Base-by-base conservation (phyloP, 2,329 filamentous ascomycete species). In the Elsinoe fawcettii region DNA sequence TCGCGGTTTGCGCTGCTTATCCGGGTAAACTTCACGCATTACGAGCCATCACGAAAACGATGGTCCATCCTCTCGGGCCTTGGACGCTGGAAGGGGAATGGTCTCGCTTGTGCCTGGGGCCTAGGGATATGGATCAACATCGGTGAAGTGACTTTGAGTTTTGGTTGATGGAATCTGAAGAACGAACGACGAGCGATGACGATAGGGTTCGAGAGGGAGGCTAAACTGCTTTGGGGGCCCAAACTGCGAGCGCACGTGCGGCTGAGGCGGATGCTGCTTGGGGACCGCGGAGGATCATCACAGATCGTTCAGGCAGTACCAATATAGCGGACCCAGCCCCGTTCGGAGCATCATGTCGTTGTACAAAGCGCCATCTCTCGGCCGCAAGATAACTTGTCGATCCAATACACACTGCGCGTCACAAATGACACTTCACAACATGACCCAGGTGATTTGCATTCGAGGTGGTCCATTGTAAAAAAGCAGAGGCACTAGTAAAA, bases 121-220 rank as follows among this genome's bases (percentile, higher is more conserved):
- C n/a, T n/a, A 5, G 5, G 27, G 5, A 5, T 30, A 9, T 30
- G 5, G 27, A 30, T 30, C 27, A 30, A 9, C 27, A 30, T 30
- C n/a, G 27, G 27, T 30, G 27, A 30, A 30, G 27, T 30, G 27
- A 5, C 5, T 30, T 30, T 5, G 27, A 30, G 27, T 30, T 30
- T n/a, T 30, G 27, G 9, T 30, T 30, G 9, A 9, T 30, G 27
- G 27, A 51, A 51, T 51, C 46, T 32, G 25, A 18, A 22, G 46
- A 39, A 37, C 30, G 20, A 14, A 39, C 49, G 49, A 53, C 34
- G 30, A 34, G 49, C 30, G 14, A 53, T 53, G 34, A 53, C 49
- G 34, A 53, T 39, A 39, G 25, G 25, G 32, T 36, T 30, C 18
- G 12, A n/a, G 32, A 5, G n/a, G n/a, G 11, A 51, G 16, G 49